Evolutionary conservation across 768 basidiomycete species (phyloP).

Genomic region (Exsudoporus frostii): DNA sequence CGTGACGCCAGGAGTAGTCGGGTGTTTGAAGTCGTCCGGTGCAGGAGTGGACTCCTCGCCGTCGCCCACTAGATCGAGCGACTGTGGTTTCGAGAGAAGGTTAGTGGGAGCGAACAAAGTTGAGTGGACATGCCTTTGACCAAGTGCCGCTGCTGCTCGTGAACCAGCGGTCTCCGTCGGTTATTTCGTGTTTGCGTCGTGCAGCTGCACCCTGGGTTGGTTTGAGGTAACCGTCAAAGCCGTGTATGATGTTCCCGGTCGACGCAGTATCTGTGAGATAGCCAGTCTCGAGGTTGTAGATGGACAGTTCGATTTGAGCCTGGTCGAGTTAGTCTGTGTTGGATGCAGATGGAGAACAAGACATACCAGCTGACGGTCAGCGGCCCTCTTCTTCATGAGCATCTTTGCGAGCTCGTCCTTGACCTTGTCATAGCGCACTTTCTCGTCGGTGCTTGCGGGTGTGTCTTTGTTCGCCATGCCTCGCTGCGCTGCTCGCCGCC

Average conservation of each 20-base stretch:
- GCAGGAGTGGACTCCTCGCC: constrained; percentile 59
- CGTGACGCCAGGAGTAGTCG: constrained; percentile 68
- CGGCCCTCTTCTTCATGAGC: constrained; percentile 66
- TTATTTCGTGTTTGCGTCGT: constrained; percentile 71
- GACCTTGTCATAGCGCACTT: constrained; percentile 64
- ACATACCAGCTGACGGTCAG: constrained; percentile 76
- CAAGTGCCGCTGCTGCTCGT: constrained; percentile 77
- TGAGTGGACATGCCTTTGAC: constrained; percentile 51
- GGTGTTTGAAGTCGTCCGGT: constrained; percentile 64
- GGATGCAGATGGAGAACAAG: neutral
- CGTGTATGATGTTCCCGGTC: constrained; percentile 85
- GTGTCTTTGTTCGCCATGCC: constrained; percentile 39
- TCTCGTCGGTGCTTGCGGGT: constrained; percentile 59
- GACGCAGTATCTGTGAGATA: constrained; percentile 80
- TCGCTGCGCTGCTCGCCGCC: neutral
- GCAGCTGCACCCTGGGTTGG: constrained; percentile 49
- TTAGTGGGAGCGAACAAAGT: constrained; percentile 3
- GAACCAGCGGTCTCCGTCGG: constrained; percentile 76
- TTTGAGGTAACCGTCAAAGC: constrained; percentile 85
- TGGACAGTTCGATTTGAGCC: constrained; percentile 76
- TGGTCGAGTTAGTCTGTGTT: constrained; percentile 23
- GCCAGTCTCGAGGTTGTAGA: constrained; percentile 71
- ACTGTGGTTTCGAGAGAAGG: constrained; percentile 41
- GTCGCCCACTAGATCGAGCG: constrained; percentile 71
- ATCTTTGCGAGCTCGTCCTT: constrained; percentile 75